A percentile compares a stretch with the other conserved stretches of the same genome.
These are phyloP conservation scores for Globisporangium cederbergense DNA, from an alignment of 352 stramenopile genomes.

Conservation along the genomic window DNA sequence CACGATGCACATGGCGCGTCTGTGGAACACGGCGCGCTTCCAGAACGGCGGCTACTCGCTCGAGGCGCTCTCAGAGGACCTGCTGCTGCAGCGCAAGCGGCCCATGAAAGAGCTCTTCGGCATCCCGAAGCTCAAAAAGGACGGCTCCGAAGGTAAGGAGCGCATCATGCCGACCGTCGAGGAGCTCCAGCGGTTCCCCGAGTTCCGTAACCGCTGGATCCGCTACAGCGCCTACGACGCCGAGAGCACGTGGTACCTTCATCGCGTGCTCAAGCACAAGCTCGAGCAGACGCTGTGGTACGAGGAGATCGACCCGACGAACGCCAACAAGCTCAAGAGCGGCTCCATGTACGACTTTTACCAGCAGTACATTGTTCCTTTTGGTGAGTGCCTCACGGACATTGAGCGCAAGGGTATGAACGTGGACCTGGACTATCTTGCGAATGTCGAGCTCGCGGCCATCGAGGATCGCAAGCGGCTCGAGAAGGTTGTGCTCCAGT, in stretches of 20 bases:
- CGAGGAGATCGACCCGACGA: slow-evolving; percentile 29
- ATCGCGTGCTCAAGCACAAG: slow-evolving; percentile 86
- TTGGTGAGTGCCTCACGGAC: slow-evolving; percentile 97
- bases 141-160: slow-evolving; percentile 91
- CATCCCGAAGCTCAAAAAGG: slow-evolving; percentile 93
- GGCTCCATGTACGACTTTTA: slow-evolving; percentile 97
- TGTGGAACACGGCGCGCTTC: slow-evolving; percentile 84
- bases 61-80: slow-evolving; percentile 89
- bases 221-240: slow-evolving; percentile 97
- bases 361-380: slow-evolving; percentile 94
- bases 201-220: slow-evolving; percentile 93
- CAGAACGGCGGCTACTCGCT: slow-evolving; percentile 93
- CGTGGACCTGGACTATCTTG: slow-evolving; percentile 90
- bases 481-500: slow-evolving; percentile 87
- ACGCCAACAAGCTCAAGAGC: slow-evolving; percentile 20
- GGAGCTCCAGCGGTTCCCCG: slow-evolving; percentile 78
- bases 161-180: slow-evolving; percentile 71
- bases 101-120: slow-evolving; percentile 98
- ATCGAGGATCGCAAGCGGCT: slow-evolving; percentile 83
- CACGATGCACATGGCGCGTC: slow-evolving; percentile 99
- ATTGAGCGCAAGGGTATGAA: slow-evolving; percentile 96
- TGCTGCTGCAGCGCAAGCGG: slow-evolving; percentile 88
- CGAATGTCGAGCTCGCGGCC: slow-evolving; percentile 88
- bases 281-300: slow-evolving; percentile 91
- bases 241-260: slow-evolving; percentile 95